Evolutionary conservation across 2,329 filamentous ascomycete genomes (phyloP), one percentile per base, ranked within the genome.

Genomic region (Coniosporium uncinatum): DNA sequence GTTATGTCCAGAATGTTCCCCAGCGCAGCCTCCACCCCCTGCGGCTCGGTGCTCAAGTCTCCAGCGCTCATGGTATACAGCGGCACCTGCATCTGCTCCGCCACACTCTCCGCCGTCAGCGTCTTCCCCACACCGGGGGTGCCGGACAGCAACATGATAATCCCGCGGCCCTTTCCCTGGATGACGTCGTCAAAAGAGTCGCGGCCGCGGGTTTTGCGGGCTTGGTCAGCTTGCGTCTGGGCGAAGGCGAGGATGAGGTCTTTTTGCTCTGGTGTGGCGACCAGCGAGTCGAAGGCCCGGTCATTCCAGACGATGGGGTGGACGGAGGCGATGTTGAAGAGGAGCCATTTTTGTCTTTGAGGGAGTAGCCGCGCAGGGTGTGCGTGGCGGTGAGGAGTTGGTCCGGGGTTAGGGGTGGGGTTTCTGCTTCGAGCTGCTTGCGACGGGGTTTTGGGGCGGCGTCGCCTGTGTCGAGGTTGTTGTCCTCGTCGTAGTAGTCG

Each of bases 81-180:
- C 2, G 73, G 73, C 1, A 67, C 66, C 27, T 63, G 58, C 62
- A 73, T 70, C 38, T 67, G 56, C 42, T 75, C 71, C 2, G 73
- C 71, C 19, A 73, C 62, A 36, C 62, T 64, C 48, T 74, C 71
- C 5, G 67, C 69, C 4, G 71, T 74, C 20, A 73, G 51, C 0
- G 74, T 78, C 55, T 78, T 78, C 14, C 73, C 74, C 2, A 75
- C 70, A 3, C 74, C 74, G 1, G 73, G 72, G 1, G 68, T 68
- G 2, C 72, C 73, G 35, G 61, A 64, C 2, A 77, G 62, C 3
- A 76, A 60, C 42, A 76, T 58, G 42, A 76, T 72, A 40, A 75
- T 64, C 8, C 73, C 72, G 14, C 62, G 61, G 14, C 73, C 74
- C 49, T 77, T 77, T 21, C 70, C 72, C 22, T 67, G 60, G 19